A percentile compares a stretch with the other conserved stretches of the same genome.
Conservation (phyloP, 768 basidiomycete genomes). For the Rossbeevera mucosa region DNA sequence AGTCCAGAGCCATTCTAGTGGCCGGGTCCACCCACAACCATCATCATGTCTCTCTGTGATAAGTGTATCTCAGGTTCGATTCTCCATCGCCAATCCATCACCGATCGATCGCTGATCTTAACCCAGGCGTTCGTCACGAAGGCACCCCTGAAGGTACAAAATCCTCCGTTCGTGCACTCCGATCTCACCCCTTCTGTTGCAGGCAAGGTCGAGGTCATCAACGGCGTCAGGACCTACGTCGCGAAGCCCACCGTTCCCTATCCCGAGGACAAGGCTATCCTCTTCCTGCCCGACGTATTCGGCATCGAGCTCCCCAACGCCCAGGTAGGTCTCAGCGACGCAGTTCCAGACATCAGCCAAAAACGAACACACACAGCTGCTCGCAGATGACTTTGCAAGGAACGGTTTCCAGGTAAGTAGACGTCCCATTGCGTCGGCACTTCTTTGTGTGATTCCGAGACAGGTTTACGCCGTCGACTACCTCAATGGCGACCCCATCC, state of each 20-base stretch:
- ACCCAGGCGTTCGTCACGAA: constrained; percentile 46
- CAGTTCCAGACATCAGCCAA: neutral
- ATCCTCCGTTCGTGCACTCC: neutral
- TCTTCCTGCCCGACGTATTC: constrained; percentile 52
- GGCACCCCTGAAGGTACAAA: constrained; percentile 42
- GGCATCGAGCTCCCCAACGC: constrained; percentile 34
- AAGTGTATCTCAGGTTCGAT: constrained; percentile 52
- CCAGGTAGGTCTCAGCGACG: constrained; percentile 3
- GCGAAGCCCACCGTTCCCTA: constrained; percentile 49
- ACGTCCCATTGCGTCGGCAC: neutral
- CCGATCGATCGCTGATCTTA: constrained; percentile 1
- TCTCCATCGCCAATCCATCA: neutral
- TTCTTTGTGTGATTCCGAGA: neutral
- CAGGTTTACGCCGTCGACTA: constrained; percentile 24
- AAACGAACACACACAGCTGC: constrained; percentile 28
- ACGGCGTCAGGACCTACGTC: constrained; percentile 48
- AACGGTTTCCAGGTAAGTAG: neutral
- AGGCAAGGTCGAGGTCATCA: constrained; percentile 34
- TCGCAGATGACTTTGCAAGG: constrained; percentile 21
- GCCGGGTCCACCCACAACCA: neutral
- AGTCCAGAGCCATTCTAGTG: neutral
- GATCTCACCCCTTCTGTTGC: neutral
- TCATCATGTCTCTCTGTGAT: constrained; percentile 48
- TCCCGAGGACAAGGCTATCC: constrained; percentile 51
- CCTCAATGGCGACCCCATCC: constrained; percentile 14